phyloP scores from a whole-genome alignment of 441 rosid genomes.

The Populus hybrid region DNA sequence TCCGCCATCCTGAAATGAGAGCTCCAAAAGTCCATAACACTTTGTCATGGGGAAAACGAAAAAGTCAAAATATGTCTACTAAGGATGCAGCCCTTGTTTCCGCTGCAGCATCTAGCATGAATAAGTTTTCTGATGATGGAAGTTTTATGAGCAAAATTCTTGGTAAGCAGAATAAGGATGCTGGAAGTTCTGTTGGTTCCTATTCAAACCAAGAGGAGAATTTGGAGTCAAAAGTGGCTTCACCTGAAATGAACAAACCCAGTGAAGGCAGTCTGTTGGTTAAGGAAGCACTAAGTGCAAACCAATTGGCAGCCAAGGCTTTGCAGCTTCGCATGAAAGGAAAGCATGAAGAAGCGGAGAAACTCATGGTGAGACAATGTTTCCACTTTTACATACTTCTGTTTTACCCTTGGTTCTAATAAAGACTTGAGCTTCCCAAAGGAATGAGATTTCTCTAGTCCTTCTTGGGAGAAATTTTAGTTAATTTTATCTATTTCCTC shows the following conservation, averaged over 20 bases:
- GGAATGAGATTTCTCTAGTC: neutral
- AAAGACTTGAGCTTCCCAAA: neutral
- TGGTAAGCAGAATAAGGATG: conserved; percentile 33
- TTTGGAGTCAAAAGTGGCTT: conserved; percentile 20
- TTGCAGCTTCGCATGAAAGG: conserved; percentile 84
- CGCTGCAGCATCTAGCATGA: conserved; percentile 55
- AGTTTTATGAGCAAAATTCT: conserved; percentile 60
- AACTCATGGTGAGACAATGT: conserved; percentile 51
- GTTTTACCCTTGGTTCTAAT: neutral
- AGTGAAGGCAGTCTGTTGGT: conserved; percentile 24
- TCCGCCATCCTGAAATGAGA: conserved; percentile 53
- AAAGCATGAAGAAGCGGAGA: conserved; percentile 77
- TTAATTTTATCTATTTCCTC: neutral
- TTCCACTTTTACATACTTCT: neutral
- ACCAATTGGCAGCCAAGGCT: conserved; percentile 88
- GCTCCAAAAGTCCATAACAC: conserved; percentile 64
- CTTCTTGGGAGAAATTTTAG: neutral
- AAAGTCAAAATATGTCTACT: conserved; percentile 34
- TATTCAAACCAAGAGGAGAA: conserved; percentile 24
- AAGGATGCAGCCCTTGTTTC: conserved; percentile 52
- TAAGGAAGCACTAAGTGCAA: conserved; percentile 53
- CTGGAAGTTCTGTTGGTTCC: conserved; percentile 29
- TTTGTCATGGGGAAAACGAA: conserved; percentile 73
- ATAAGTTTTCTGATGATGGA: conserved; percentile 75
- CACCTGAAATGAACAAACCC: conserved; percentile 22